Conservation (phyloP, 2,329 filamentous ascomycete species). For the Aspergillus versicolor region DNA sequence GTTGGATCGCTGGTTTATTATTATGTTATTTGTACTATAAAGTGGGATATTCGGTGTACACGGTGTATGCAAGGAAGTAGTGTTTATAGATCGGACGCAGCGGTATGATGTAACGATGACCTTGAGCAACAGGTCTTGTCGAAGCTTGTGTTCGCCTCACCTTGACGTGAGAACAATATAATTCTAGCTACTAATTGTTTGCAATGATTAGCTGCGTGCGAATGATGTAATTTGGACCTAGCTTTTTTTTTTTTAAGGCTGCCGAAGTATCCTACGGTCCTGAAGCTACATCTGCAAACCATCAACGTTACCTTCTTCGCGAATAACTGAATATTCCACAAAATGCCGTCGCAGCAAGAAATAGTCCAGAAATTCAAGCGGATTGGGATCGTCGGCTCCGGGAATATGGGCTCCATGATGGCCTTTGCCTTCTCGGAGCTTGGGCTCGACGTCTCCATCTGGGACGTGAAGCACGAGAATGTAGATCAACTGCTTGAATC, state of each 20-base stretch:
- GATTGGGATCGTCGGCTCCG: constrained; percentile 42
- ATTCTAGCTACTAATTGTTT: neutral
- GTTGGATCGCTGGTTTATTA: neutral
- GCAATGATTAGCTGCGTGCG: neutral
- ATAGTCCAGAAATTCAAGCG: constrained; percentile 29
- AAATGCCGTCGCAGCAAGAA: constrained; percentile 18
- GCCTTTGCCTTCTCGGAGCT: constrained; percentile 41
- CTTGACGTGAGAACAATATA: neutral
- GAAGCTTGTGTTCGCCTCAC: constrained; percentile 1
- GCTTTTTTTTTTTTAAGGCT: neutral
- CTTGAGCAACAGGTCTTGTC: neutral
- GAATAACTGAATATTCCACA: neutral
- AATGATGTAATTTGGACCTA: neutral
- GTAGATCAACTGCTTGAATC: constrained; percentile 31
- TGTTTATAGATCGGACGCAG: neutral
- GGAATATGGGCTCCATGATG: constrained; percentile 47
- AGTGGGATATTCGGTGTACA: too few relatives aligned
- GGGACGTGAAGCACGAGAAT: constrained; percentile 36
- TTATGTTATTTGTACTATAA: too few relatives aligned
- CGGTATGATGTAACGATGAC: constrained; percentile 17
- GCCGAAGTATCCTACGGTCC: neutral
- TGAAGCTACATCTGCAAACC: neutral
- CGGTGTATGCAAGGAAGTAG: too few relatives aligned
- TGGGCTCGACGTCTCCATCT: constrained; percentile 40
- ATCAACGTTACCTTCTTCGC: neutral